Percentiles rank a stretch among this genome's conserved stretches.
Evolutionary conservation across 139 green algal genomes (phyloP).

Genomic region (Mesotaenium endlicherianum): DNA sequence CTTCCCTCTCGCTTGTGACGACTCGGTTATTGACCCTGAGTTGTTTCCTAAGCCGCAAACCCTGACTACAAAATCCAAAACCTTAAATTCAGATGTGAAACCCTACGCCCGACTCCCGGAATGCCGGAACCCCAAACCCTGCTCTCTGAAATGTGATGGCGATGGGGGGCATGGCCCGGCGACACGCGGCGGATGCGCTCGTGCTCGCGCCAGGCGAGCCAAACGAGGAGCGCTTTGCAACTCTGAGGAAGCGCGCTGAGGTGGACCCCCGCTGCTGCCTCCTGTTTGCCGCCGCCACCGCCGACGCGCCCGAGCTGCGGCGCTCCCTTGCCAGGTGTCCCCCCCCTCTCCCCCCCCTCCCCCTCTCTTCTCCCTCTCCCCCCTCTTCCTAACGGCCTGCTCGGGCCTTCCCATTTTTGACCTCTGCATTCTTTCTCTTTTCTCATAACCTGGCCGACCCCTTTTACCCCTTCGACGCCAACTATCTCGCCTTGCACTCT

Average conservation of each 20-base stretch:
- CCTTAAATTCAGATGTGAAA: neutral
- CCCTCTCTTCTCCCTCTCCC: no score
- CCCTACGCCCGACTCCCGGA: neutral
- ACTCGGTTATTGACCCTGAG: neutral
- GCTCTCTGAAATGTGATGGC: neutral
- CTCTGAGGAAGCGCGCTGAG: conserved; percentile 51
- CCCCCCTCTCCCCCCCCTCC: no score
- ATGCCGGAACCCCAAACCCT: neutral
- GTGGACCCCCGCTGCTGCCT: conserved; percentile 13
- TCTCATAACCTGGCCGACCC: no score
- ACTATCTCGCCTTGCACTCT: no score
- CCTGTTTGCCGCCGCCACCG: neutral
- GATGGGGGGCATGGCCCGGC: no score
- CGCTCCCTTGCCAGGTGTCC: conserved; percentile 39
- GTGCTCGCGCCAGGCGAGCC: conserved; percentile 2
- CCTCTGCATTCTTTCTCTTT: no score
- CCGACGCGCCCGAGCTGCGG: neutral
- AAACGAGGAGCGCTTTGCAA: conserved; percentile 44
- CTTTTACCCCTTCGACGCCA: no score
- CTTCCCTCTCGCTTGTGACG: no score
- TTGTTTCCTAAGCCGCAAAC: neutral
- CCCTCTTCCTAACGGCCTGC: no score
- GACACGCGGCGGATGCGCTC: no score
- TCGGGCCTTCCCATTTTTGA: no score
- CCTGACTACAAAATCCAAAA: neutral